These are phyloP conservation scores for Pichia exigua DNA, from an alignment of 805 yeast genomes.

Conservation along the genomic window DNA sequence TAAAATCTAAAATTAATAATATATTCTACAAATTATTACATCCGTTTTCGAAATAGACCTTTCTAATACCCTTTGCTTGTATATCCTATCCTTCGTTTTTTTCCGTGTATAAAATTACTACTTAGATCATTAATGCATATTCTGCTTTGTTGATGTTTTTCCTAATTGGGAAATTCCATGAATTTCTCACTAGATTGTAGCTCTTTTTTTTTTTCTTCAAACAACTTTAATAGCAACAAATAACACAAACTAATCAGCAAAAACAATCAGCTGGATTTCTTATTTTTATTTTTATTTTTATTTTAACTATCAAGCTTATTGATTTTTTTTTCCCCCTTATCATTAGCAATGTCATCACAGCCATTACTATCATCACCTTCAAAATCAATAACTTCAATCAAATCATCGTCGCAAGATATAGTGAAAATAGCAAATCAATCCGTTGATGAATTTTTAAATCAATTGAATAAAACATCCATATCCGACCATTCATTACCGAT, in stretches of 20 bases:
- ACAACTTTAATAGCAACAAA: no score
- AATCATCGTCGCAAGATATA: conserved; percentile 14
- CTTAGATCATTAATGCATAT: no score
- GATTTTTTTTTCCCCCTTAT: background rate
- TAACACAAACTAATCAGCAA: background rate
- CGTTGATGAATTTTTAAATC: conserved; percentile 33
- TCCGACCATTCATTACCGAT: background rate
- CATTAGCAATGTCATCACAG: background rate
- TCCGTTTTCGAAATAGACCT: background rate
- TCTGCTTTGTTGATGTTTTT: conserved; percentile 2
- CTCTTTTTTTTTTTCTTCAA: background rate
- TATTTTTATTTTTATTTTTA: no score
- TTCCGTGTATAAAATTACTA: no score
- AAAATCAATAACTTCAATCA: background rate
- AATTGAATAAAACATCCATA: conserved; percentile 17
- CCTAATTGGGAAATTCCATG: conserved; percentile 2
- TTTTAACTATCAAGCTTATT: no score
- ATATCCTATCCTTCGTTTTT: no score
- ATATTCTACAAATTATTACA: background rate
- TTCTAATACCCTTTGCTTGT: background rate
- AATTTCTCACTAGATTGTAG: background rate
- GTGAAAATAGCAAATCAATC: conserved; percentile 29
- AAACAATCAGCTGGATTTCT: background rate
- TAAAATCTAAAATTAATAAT: background rate
- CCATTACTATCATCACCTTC: background rate